phyloP scores from a whole-genome alignment of 257 asterid genomes.

The Gardenia jasminoides region DNA sequence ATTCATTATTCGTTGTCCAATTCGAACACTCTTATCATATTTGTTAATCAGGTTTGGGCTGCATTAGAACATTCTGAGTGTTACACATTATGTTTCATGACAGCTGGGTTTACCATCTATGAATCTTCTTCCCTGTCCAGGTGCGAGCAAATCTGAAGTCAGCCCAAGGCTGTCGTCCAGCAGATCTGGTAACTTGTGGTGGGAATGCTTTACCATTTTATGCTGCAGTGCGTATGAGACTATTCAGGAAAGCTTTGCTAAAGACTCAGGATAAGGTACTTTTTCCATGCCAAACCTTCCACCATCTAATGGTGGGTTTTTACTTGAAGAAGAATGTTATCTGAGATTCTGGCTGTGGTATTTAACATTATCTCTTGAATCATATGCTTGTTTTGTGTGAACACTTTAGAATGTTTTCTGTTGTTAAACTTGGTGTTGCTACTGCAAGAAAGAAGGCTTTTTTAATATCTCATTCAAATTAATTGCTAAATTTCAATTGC shows the following conservation, averaged over 20 bases:
- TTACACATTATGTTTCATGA: neutral
- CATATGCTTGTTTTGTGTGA: neutral
- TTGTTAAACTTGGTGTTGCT: neutral
- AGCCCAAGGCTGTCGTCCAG: slow-evolving; percentile 48
- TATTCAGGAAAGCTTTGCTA: slow-evolving; percentile 69
- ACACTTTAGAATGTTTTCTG: neutral
- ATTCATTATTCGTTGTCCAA: slow-evolving; percentile 77
- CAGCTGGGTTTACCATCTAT: neutral
- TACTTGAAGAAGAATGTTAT: neutral
- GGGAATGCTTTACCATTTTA: slow-evolving; percentile 94
- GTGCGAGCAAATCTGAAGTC: slow-evolving; percentile 51
- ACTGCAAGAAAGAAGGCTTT: neutral
- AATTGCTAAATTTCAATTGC: neutral
- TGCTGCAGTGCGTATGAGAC: slow-evolving; percentile 85
- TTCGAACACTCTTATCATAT: slow-evolving; percentile 78
- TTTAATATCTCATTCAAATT: too few species aligned
- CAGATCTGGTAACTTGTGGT: slow-evolving; percentile 87
- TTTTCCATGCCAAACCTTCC: neutral
- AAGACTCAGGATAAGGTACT: slow-evolving; percentile 62
- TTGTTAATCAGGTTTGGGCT: slow-evolving; percentile 76
- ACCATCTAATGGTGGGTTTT: neutral
- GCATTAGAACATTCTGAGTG: slow-evolving; percentile 11
- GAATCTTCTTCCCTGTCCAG: slow-evolving; percentile 35
- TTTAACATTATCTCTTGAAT: neutral
- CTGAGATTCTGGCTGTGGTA: neutral